These are phyloP conservation scores for Citrus sp. DNA, from an alignment of 345 rosid genomes.

Conservation along the genomic window DNA sequence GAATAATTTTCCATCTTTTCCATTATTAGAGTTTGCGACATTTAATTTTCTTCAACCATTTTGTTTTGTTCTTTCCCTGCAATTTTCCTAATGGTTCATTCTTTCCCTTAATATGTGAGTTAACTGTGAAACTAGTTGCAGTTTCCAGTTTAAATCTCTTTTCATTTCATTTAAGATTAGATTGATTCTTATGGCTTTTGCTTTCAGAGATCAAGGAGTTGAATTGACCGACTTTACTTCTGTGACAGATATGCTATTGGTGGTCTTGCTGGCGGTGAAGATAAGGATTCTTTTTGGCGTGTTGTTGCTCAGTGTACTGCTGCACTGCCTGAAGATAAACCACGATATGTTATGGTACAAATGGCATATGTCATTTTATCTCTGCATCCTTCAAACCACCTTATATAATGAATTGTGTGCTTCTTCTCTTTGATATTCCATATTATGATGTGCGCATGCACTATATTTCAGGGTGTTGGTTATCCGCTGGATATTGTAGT, in stretches of 20 bases:
- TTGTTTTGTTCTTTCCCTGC: neutral
- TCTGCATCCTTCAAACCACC: neutral
- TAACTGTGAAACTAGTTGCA: neutral
- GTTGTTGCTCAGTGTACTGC: slow-evolving; percentile 86
- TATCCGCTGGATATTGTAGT: slow-evolving; percentile 80
- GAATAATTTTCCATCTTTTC: neutral
- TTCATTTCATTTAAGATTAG: neutral
- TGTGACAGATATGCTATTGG: slow-evolving; percentile 83
- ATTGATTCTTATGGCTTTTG: neutral
- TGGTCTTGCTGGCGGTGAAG: slow-evolving; percentile 91
- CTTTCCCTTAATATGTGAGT: neutral
- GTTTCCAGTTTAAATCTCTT: neutral
- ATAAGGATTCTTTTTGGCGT: slow-evolving; percentile 87
- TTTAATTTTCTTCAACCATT: neutral
- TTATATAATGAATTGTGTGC: neutral
- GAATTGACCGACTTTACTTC: slow-evolving; percentile 27
- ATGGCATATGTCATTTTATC: neutral
- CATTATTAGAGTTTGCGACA: neutral
- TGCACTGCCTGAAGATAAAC: slow-evolving; percentile 72
- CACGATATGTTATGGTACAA: slow-evolving; percentile 76
- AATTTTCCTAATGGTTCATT: neutral
- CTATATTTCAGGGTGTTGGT: slow-evolving; percentile 66
- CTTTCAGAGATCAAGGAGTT: slow-evolving; percentile 11
- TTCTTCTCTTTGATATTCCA: slow-evolving; percentile 1
- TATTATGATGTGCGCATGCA: neutral